Evolutionary conservation across 495 filamentous ascomycete genomes (phyloP).

Genomic region (Aspergillus olivimuriae): DNA sequence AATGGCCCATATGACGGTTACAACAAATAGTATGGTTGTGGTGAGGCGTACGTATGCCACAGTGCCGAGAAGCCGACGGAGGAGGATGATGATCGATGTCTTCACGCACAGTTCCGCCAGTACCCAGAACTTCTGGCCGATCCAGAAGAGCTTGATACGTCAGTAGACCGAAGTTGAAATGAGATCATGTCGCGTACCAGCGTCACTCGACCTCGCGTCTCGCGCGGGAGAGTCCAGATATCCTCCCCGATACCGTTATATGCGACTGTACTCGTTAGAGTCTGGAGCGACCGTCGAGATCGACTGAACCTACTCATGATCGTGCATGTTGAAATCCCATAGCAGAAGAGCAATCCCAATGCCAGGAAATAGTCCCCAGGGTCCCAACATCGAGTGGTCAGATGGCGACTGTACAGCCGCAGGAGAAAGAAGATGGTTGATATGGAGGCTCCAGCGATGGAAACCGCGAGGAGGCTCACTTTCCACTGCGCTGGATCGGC

Average conservation of each 20-base stretch:
- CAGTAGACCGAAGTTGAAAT: background rate
- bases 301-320: constrained; percentile 13
- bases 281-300: too few species aligned
- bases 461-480: constrained; percentile 10
- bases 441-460: constrained; percentile 10
- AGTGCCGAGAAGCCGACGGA: constrained; percentile 19
- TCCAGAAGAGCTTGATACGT: constrained; percentile 15
- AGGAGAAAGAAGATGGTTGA: constrained; percentile 16
- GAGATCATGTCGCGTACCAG: constrained; percentile 5
- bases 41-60: constrained; percentile 7
- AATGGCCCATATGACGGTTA: constrained; percentile 20
- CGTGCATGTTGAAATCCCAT: constrained; percentile 12
- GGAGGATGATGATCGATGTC: constrained; percentile 30
- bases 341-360: constrained; percentile 13
- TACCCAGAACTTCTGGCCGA: constrained; percentile 21
- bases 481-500: constrained; percentile 7
- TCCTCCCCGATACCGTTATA: constrained; percentile 5
- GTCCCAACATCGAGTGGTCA: constrained; percentile 3
- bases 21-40: constrained; percentile 12
- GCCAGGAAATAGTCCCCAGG: constrained; percentile 18
- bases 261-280: background rate
- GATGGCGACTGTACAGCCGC: constrained; percentile 12
- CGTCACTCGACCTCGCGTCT: background rate
- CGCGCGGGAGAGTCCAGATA: background rate
- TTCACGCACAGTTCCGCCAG: constrained; percentile 26